A percentile compares a stretch with the other conserved stretches of the same genome.
Evolutionary conservation across 2,329 filamentous ascomycete species (phyloP).

Genomic region (Uncinocarpus reesii): DNA sequence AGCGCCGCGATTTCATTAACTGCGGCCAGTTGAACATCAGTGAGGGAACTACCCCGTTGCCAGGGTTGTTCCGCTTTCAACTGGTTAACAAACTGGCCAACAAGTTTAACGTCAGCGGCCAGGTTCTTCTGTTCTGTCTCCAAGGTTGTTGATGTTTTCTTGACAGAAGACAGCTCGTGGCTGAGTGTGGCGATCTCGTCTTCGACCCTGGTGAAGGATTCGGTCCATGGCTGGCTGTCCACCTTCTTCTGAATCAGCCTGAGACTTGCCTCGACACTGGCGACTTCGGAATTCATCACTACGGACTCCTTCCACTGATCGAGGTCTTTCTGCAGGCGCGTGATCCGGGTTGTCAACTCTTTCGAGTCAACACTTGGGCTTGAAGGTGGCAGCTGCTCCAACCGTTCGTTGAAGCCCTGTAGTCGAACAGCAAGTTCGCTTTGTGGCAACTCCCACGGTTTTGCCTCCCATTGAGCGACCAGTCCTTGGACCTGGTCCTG

Average conservation of each 20-base stretch:
- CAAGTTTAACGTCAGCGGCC: neutral
- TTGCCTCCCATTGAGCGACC: neutral
- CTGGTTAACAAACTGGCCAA: slow-evolving; percentile 8
- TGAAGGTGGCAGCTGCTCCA: slow-evolving; percentile 1
- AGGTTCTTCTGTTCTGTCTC: neutral
- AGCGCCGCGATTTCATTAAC: neutral
- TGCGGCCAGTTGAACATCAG: slow-evolving; percentile 1
- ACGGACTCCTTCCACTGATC: slow-evolving; percentile 5
- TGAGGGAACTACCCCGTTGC: slow-evolving; percentile 3
- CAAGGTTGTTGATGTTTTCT: neutral
- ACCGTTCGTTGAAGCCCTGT: neutral
- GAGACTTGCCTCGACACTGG: neutral
- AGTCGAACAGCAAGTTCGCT: neutral
- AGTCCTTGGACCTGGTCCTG: neutral
- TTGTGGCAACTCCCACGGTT: slow-evolving; percentile 2
- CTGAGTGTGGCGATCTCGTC: neutral
- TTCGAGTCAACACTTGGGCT: neutral
- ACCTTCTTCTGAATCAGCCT: neutral
- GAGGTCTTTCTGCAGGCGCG: slow-evolving; percentile 1
- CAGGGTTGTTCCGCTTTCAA: slow-evolving; percentile 8
- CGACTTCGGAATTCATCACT: neutral
- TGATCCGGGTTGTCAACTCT: neutral
- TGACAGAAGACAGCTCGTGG: neutral
- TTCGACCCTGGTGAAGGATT: neutral
- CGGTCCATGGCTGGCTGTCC: slow-evolving; percentile 1